Conservation (phyloP, 768 basidiomycete species). For the Pleurotus citrinopileatus region DNA sequence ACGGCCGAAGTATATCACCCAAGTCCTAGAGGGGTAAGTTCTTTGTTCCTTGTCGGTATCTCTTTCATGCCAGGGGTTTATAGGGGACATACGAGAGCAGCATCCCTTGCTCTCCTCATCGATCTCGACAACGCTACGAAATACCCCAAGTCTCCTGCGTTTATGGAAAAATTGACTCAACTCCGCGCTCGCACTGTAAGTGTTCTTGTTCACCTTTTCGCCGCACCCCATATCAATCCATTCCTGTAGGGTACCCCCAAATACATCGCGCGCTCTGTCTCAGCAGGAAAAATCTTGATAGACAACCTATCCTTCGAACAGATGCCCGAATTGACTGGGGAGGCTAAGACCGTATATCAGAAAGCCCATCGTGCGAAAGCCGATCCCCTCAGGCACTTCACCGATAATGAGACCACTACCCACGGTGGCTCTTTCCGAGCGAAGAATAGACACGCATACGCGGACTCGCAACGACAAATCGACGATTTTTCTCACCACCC, state of each 20-base stretch:
- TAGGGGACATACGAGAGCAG: not conserved
- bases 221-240: not conserved
- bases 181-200: not conserved
- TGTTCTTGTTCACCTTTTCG: not conserved
- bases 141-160: not conserved
- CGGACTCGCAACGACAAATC: not conserved
- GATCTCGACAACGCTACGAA: not conserved
- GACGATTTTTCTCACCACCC: constrained; percentile 2
- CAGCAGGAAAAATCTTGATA: not conserved
- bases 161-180: not conserved
- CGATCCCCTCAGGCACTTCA: no score
- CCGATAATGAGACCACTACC: no score
- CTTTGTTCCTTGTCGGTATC: not conserved
- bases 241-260: not conserved
- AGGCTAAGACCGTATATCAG: not conserved
- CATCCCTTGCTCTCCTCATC: not conserved
- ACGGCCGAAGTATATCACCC: constrained; percentile 10
- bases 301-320: not conserved
- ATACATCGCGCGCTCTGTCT: constrained; percentile 1
- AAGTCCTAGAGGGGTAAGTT: not conserved
- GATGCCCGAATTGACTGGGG: not conserved
- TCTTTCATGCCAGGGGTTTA: not conserved
- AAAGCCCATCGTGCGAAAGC: no score
- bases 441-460: not conserved
- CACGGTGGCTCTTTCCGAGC: no score